Conservation (phyloP, 768 basidiomycete genomes). For the Dendrothele bispora region DNA sequence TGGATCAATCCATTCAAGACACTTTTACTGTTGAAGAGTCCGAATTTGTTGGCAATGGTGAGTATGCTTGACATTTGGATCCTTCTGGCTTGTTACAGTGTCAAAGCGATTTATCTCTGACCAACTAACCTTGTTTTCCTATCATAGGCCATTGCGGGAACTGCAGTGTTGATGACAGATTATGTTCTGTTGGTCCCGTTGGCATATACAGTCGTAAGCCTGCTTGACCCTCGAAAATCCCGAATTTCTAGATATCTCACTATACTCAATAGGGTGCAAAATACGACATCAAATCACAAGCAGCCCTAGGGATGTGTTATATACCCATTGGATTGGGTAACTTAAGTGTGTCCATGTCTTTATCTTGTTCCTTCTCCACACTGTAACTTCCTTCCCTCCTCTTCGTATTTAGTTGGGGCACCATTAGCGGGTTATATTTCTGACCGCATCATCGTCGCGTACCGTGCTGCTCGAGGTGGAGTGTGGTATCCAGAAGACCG, state of each 20-base stretch:
- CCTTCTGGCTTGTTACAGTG: too few relatives aligned
- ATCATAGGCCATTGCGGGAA: conserved; percentile 29
- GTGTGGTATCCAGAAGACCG: conserved; percentile 71
- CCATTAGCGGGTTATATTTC: conserved; percentile 60
- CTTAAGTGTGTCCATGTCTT: conserved; percentile 43
- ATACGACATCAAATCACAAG: conserved; percentile 58
- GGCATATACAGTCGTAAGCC: conserved; percentile 66
- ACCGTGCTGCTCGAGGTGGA: conserved; percentile 50
- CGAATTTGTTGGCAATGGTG: conserved; percentile 57
- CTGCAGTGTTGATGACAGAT: conserved; percentile 35
- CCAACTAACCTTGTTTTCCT: not conserved
- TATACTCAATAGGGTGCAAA: conserved; percentile 61
- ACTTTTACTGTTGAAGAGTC: conserved; percentile 53
- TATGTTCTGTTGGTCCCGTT: conserved; percentile 57
- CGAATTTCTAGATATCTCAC: not conserved
- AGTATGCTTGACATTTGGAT: conserved; percentile 20
- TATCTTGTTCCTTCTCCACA: not conserved
- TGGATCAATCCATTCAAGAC: conserved; percentile 62
- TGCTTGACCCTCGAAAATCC: not conserved
- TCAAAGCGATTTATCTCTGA: too few relatives aligned
- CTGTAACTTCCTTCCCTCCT: not conserved
- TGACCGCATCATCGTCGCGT: conserved; percentile 49
- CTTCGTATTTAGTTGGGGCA: conserved; percentile 48
- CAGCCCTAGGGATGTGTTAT: conserved; percentile 59
- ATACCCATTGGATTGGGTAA: conserved; percentile 61